Conservation (phyloP, 73 alveolate genomes). For the Tetrahymena borealis region DNA sequence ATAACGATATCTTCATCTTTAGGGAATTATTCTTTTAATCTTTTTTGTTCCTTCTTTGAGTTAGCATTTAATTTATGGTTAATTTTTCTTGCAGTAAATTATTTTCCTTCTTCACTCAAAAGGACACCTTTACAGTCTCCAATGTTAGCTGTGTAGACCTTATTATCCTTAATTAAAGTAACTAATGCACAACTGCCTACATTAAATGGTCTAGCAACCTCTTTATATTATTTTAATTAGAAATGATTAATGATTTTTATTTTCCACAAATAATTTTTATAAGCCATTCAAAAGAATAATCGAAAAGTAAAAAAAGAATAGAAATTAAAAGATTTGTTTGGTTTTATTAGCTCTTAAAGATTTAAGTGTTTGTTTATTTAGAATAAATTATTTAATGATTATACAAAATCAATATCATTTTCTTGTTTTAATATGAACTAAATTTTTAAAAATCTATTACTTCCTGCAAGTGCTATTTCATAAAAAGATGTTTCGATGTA, state of each 20-base stretch:
- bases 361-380: too few relatives aligned
- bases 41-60: constrained; percentile 70
- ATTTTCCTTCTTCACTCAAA: constrained; percentile 50
- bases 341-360: too few relatives aligned
- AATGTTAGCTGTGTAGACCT: constrained; percentile 81
- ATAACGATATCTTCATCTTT: constrained; percentile 68
- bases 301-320: too few relatives aligned
- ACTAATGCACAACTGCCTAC: constrained; percentile 88
- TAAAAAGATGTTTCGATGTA: constrained; percentile 71
- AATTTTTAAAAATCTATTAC: too few relatives aligned
- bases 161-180: constrained; percentile 63
- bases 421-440: too few relatives aligned
- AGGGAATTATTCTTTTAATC: constrained; percentile 64
- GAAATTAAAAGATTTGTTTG: too few relatives aligned
- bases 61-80: constrained; percentile 66
- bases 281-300: neutral
- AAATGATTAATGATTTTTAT: too few relatives aligned
- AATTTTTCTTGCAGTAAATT: constrained; percentile 27
- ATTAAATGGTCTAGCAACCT: constrained; percentile 56
- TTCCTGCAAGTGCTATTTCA: constrained; percentile 35
- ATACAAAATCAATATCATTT: too few relatives aligned
- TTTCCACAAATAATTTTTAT: neutral
- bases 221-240: constrained; percentile 51
- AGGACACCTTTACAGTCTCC: constrained; percentile 93
- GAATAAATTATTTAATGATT: too few relatives aligned